These are phyloP conservation scores for Candida neerlandica DNA, from an alignment of 1,139 yeast species.

Conservation along the genomic window DNA sequence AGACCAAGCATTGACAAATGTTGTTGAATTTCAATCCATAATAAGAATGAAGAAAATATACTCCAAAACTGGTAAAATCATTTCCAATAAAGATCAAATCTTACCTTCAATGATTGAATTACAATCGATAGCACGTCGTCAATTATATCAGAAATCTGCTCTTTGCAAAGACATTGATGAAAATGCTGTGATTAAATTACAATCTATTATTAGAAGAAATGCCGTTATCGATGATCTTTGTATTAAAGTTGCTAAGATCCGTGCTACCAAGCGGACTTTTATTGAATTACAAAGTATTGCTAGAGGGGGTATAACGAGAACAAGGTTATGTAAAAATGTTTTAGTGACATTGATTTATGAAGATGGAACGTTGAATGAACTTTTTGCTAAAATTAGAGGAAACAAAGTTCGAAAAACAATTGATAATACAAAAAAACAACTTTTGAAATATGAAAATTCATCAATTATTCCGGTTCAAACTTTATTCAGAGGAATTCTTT, in stretches of 20 bases:
- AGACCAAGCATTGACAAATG: slow-evolving; percentile 5
- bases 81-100: slow-evolving; percentile 25
- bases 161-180: slow-evolving; percentile 18
- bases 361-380: slow-evolving; percentile 36
- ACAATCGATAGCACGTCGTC: slow-evolving; percentile 39
- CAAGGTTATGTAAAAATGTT: slow-evolving; percentile 45
- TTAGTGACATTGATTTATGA: slow-evolving; percentile 45
- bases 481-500: slow-evolving; percentile 48
- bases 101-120: slow-evolving; percentile 29
- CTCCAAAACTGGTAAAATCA: slow-evolving; percentile 24
- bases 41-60: slow-evolving; percentile 30
- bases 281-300: slow-evolving; percentile 52
- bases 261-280: slow-evolving; percentile 18
- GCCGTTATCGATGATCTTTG: slow-evolving; percentile 25
- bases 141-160: slow-evolving; percentile 25
- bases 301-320: slow-evolving; percentile 55
- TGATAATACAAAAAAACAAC: slow-evolving; percentile 20
- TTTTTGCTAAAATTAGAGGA: slow-evolving; percentile 53
- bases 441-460: slow-evolving; percentile 24
- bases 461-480: slow-evolving; percentile 36
- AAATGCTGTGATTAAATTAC: slow-evolving; percentile 29
- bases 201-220: slow-evolving; percentile 38
- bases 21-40: slow-evolving; percentile 32
- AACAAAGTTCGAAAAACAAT: slow-evolving; percentile 35
- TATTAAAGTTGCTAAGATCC: slow-evolving; percentile 20